Percentiles rank a stretch among this genome's conserved stretches.
Evolutionary conservation across 2,329 filamentous ascomycete species (phyloP).

Genomic region (Ceratocystis cacaofunesta): DNA sequence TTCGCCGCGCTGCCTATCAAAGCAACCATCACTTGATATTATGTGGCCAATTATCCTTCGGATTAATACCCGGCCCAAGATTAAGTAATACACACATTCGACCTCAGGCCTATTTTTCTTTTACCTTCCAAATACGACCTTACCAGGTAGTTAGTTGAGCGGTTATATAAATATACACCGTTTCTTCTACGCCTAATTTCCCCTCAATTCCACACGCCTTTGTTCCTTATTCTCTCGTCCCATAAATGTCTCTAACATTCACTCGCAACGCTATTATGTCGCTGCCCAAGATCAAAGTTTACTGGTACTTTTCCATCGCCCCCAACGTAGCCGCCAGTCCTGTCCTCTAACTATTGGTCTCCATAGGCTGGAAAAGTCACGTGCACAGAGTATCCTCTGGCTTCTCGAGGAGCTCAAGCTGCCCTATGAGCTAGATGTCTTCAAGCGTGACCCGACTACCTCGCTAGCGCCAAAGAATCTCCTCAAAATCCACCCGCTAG

Average conservation of each 20-base stretch:
- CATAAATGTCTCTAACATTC: constrained; percentile 5
- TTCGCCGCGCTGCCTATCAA: background rate
- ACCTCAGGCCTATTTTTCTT: background rate
- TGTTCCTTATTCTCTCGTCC: background rate
- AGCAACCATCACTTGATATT: background rate
- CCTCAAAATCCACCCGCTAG: constrained; percentile 65
- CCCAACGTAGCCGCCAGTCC: background rate
- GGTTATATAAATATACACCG: background rate
- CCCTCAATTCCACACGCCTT: background rate
- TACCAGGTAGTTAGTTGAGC: background rate
- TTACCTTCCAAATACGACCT: background rate
- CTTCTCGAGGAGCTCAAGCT: constrained; percentile 70
- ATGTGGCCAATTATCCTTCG: background rate
- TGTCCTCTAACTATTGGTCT: background rate
- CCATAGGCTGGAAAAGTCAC: constrained; percentile 64
- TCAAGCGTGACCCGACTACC: constrained; percentile 49
- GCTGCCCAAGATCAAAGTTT: constrained; percentile 37
- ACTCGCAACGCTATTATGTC: constrained; percentile 9
- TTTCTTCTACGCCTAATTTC: background rate
- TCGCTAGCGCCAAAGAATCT: constrained; percentile 62
- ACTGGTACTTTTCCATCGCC: constrained; percentile 15
- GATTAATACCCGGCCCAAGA: background rate
- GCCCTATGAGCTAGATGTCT: constrained; percentile 65
- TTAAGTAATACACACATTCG: background rate
- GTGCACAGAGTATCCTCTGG: constrained; percentile 72